Base-by-base conservation (phyloP, 306 rosid genomes). In the barrel medic (Medicago truncatula) region DNA sequence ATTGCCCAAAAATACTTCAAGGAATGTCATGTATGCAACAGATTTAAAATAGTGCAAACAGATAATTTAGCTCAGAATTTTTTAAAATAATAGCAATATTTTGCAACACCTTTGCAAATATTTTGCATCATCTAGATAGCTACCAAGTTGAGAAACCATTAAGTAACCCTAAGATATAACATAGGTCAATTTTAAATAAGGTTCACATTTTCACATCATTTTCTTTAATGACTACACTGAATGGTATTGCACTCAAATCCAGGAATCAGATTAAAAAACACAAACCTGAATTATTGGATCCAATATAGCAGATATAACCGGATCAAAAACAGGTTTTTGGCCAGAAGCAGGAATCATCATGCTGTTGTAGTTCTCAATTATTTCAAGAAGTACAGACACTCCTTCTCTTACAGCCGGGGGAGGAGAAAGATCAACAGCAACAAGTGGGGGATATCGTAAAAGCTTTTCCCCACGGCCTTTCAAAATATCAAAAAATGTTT, bases 351-450 rank as follows among this genome's bases (percentile, higher is more conserved):
- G 89, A 84, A 90, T 74, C 98, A 95, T 92, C 92, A 84, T 84
- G 88, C 96, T 81, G 80, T 95, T 85, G 54, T 95, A 84, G 75
- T 82, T 95, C 66, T 86, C 96, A 62, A 95, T 93, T 70, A 95
- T 85, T 88, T 95, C 99, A 79, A 95, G 95, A 80, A 95, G 92
- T 70, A 92, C 58, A 50, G 97, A 89, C 77, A 92, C 93, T 77
- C 97, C 99, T 83, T 95, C 99, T 86, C 97, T 92, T 72, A 95
- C 96, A 20, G 97, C 99, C n/a, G 89, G 86, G 8, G 97, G 97
- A 1, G 99, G 97, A 71, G 99, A 90, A 80, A 95, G 97, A 86
- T 95, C 99, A 83, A 90, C 89, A 65, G 96, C 87, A 81, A 95
- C 97, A 72, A 92, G 89, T 21, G 99, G 90, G 76, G 97, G 97